phyloP scores from a whole-genome alignment of 1,139 yeast species.

The Meyerozyma athensensis region DNA sequence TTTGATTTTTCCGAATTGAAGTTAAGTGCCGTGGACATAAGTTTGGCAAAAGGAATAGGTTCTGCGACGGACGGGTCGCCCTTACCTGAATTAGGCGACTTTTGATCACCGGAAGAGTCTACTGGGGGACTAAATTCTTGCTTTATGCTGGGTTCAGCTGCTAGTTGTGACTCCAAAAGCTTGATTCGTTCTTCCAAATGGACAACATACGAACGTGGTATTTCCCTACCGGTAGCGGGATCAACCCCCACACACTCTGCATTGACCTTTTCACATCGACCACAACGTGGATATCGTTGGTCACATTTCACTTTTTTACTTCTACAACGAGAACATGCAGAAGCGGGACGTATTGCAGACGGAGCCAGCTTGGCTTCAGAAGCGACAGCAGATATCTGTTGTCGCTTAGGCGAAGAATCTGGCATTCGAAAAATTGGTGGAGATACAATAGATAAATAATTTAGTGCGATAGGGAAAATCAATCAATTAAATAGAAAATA shows the following conservation, averaged over 20 bases:
- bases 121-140: not conserved
- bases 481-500: not conserved
- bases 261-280: constrained; percentile 62
- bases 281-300: constrained; percentile 75
- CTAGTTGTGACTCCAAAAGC: constrained; percentile 48
- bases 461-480: too few relatives aligned
- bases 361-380: not conserved
- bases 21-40: constrained; percentile 73
- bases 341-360: constrained; percentile 33
- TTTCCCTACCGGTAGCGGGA: constrained; percentile 82
- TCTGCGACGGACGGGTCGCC: not conserved
- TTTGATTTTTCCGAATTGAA: constrained; percentile 33
- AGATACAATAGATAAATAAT: too few relatives aligned
- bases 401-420: not conserved
- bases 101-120: not conserved
- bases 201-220: constrained; percentile 75
- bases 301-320: constrained; percentile 78
- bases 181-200: constrained; percentile 66
- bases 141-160: constrained; percentile 9
- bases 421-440: too few relatives aligned
- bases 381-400: not conserved
- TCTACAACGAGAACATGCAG: constrained; percentile 84
- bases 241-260: constrained; percentile 79
- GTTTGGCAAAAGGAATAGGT: constrained; percentile 61
- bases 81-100: not conserved